These are phyloP conservation scores for Hypoxylon sp. DNA, from an alignment of 2,329 filamentous ascomycete species.

Conservation along the genomic window DNA sequence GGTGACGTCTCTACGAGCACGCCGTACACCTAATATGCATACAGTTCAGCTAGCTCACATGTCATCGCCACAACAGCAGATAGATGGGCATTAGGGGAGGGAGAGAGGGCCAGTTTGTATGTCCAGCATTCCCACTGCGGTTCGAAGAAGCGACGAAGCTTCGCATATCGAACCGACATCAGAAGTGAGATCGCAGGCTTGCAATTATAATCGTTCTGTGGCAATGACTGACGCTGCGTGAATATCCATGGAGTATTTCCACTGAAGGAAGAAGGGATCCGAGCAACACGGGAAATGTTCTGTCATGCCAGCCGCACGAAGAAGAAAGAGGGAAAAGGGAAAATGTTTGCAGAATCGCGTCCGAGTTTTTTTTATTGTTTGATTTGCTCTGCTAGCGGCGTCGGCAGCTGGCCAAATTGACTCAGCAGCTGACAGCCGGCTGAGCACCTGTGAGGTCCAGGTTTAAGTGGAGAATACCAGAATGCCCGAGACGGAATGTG, in stretches of 20 bases:
- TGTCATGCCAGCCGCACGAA: slow-evolving; percentile 83
- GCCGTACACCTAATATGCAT: no score
- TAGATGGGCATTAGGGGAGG: not conserved
- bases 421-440: slow-evolving; percentile 11
- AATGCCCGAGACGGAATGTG: slow-evolving; percentile 4
- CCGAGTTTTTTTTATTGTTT: no score
- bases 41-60: not conserved
- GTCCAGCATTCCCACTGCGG: slow-evolving; percentile 62
- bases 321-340: slow-evolving; percentile 65
- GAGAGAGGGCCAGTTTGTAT: slow-evolving; percentile 44
- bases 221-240: slow-evolving; percentile 75
- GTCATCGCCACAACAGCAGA: not conserved
- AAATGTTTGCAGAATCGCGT: slow-evolving; percentile 25
- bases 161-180: slow-evolving; percentile 38
- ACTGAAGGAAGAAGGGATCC: slow-evolving; percentile 59
- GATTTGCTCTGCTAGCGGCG: slow-evolving; percentile 23
- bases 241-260: slow-evolving; percentile 61
- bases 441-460: not conserved
- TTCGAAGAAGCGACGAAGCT: slow-evolving; percentile 43
- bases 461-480: not conserved
- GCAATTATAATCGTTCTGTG: slow-evolving; percentile 77
- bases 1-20: not conserved
- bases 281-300: slow-evolving; percentile 82
- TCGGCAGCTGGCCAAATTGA: slow-evolving; percentile 7
- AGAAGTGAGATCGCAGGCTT: slow-evolving; percentile 42